These are phyloP conservation scores for Mortierella antarctica DNA, from an alignment of 192 early-diverging fungal species.

Conservation along the genomic window DNA sequence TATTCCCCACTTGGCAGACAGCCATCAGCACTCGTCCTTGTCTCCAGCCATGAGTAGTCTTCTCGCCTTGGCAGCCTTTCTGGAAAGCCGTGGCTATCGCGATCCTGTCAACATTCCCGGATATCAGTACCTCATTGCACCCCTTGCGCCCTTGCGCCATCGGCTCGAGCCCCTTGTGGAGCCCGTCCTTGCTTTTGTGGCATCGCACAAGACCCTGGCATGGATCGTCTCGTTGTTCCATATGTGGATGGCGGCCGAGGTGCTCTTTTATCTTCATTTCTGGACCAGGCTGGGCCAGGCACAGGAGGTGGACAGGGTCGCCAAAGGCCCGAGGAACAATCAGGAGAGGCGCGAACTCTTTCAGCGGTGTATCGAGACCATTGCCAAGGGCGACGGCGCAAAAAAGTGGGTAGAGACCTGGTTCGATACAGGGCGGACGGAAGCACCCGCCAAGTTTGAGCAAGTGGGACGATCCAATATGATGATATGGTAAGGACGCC, in stretches of 20 bases:
- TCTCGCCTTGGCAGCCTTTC: constrained; percentile 23
- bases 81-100: constrained; percentile 29
- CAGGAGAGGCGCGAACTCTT: constrained; percentile 31
- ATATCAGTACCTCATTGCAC: constrained; percentile 5
- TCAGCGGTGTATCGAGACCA: constrained; percentile 39
- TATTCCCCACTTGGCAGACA: background rate
- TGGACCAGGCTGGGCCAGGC: constrained; percentile 23
- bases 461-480: constrained; percentile 44
- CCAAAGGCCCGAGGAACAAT: constrained; percentile 17
- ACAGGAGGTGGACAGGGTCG: constrained; percentile 29
- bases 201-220: constrained; percentile 23
- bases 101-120: constrained; percentile 26
- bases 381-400: constrained; percentile 17
- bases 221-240: constrained; percentile 45
- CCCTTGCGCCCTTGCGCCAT: constrained; percentile 3
- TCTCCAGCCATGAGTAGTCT: constrained; percentile 16
- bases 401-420: constrained; percentile 43
- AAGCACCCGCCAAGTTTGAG: constrained; percentile 29
- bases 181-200: constrained; percentile 6
- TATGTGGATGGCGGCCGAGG: constrained; percentile 48
- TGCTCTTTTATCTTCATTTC: constrained; percentile 38
- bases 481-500: constrained; percentile 35
- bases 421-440: constrained; percentile 46
- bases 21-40: background rate
- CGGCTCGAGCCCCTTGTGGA: constrained; percentile 13